phyloP scores from a whole-genome alignment of 768 basidiomycete genomes.

The Tylopilus felleus region DNA sequence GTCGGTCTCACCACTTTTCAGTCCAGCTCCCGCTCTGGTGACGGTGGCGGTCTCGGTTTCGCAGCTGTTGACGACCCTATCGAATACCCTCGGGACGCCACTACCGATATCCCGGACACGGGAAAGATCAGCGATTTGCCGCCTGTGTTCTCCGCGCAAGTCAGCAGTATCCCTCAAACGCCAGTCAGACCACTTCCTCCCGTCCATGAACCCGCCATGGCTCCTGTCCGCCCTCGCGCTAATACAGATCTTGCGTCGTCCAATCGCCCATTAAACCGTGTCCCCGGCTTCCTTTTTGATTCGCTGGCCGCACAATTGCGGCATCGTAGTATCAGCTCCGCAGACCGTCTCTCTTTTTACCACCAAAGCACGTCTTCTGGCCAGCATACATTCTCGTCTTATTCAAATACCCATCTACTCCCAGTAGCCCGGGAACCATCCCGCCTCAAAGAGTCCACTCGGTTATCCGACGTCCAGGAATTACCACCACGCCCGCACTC shows the following conservation, averaged over 20 bases:
- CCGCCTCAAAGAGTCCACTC: slow-evolving; percentile 2
- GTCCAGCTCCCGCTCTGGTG: slow-evolving; percentile 48
- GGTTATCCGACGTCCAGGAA: slow-evolving; percentile 5
- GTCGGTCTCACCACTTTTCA: slow-evolving; percentile 49
- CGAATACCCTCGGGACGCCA: not conserved
- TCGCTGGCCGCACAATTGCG: slow-evolving; percentile 12
- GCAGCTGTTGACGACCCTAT: slow-evolving; percentile 22
- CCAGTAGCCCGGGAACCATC: slow-evolving; percentile 2
- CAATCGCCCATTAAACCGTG: slow-evolving; percentile 7
- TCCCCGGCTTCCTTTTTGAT: slow-evolving; percentile 8
- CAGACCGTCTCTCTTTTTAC: slow-evolving; percentile 2
- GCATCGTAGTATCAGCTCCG: slow-evolving; percentile 17
- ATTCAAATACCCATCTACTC: not conserved
- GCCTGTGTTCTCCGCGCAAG: slow-evolving; percentile 1
- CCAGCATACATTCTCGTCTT: not conserved
- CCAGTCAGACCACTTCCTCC: slow-evolving; percentile 8
- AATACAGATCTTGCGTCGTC: slow-evolving; percentile 21
- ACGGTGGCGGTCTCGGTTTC: slow-evolving; percentile 47
- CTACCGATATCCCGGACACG: not conserved
- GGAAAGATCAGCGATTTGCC: not conserved
- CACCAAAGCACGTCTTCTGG: slow-evolving; percentile 7
- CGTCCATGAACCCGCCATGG: not conserved
- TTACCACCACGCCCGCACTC: not conserved
- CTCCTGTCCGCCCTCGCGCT: slow-evolving; percentile 20
- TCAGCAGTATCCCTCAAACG: not conserved